Conservation (phyloP, 1,284 basidiomycete species). For the Cryptococcus depauperatus region DNA sequence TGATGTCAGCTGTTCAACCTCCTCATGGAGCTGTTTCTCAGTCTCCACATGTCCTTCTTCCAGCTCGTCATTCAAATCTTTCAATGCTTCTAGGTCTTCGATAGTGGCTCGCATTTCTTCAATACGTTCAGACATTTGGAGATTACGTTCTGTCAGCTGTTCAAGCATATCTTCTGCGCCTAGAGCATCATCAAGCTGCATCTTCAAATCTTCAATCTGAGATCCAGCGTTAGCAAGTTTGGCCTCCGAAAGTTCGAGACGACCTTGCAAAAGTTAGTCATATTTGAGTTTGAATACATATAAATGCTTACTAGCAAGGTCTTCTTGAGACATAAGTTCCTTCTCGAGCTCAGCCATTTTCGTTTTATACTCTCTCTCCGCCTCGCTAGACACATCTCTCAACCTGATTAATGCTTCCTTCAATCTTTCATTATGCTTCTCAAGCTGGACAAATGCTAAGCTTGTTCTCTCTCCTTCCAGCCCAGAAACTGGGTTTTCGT, state of each 20-base stretch:
- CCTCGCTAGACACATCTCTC: slow-evolving; percentile 79
- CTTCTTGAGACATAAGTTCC: slow-evolving; percentile 54
- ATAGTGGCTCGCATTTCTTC: slow-evolving; percentile 93
- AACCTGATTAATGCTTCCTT: slow-evolving; percentile 89
- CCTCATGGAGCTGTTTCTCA: slow-evolving; percentile 83
- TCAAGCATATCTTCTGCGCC: slow-evolving; percentile 95
- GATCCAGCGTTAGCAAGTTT: slow-evolving; percentile 77
- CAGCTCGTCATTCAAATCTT: slow-evolving; percentile 92
- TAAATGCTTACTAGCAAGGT: slow-evolving; percentile 31
- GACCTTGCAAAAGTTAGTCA: slow-evolving; percentile 48
- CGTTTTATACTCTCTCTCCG: slow-evolving; percentile 72
- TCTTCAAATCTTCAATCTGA: slow-evolving; percentile 87
- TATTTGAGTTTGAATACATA: background rate
- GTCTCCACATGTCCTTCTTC: slow-evolving; percentile 95
- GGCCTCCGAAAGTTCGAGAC: slow-evolving; percentile 68
- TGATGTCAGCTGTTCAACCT: slow-evolving; percentile 69
- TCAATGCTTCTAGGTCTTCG: slow-evolving; percentile 90
- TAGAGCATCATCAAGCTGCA: slow-evolving; percentile 88
- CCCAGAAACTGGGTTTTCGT: slow-evolving; percentile 46
- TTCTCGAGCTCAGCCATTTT: slow-evolving; percentile 83
- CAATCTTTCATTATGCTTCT: slow-evolving; percentile 90
- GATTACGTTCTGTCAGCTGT: slow-evolving; percentile 87
- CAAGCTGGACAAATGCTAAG: slow-evolving; percentile 79
- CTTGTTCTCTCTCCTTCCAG: slow-evolving; percentile 52
- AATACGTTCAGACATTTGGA: slow-evolving; percentile 89